phyloP scores from a whole-genome alignment of 257 asterid species.

The Eustoma russellianum region DNA sequence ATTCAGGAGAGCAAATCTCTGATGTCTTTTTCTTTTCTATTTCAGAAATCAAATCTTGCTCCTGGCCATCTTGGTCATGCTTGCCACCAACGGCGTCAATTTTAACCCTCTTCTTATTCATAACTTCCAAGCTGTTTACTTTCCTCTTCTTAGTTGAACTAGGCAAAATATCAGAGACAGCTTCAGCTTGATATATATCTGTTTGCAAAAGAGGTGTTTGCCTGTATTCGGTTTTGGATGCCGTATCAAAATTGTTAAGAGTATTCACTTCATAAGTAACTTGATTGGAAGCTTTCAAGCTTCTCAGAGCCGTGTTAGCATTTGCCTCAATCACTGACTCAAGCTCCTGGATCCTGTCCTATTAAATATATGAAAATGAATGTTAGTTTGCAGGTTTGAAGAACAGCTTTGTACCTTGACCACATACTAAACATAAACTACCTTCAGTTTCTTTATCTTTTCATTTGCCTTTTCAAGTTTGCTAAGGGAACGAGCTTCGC shows the following conservation, averaged over 20 bases:
- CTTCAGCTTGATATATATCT: slow-evolving; percentile 19
- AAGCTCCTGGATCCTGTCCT: slow-evolving; percentile 66
- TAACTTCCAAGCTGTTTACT: slow-evolving; percentile 18
- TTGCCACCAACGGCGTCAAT: slow-evolving; percentile 14
- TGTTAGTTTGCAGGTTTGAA: slow-evolving; percentile 9
- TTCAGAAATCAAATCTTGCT: slow-evolving; percentile 14
- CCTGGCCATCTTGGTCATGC: slow-evolving; percentile 21
- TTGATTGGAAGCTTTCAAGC: slow-evolving; percentile 29
- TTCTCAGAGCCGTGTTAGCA: slow-evolving; percentile 62
- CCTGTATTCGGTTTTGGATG: slow-evolving; percentile 25
- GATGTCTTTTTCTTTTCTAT: slow-evolving; percentile 15
- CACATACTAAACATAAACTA: slow-evolving; percentile 14
- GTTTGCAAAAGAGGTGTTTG: slow-evolving; percentile 13
- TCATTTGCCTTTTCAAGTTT: slow-evolving; percentile 75
- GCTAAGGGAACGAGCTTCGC: slow-evolving; percentile 61
- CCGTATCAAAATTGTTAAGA: slow-evolving; percentile 11
- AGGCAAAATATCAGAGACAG: slow-evolving; percentile 16
- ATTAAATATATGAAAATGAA: slow-evolving; percentile 6
- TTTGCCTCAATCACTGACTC: slow-evolving; percentile 52
- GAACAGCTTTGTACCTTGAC: too few species aligned
- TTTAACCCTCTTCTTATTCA: slow-evolving; percentile 11
- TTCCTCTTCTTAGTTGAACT: slow-evolving; percentile 18
- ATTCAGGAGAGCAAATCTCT: slow-evolving; percentile 11
- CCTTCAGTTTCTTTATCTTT: slow-evolving; percentile 69
- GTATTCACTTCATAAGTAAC: slow-evolving; percentile 6